phyloP scores from a whole-genome alignment of 2,329 filamentous ascomycete species.

The Davidsoniella australis region DNA sequence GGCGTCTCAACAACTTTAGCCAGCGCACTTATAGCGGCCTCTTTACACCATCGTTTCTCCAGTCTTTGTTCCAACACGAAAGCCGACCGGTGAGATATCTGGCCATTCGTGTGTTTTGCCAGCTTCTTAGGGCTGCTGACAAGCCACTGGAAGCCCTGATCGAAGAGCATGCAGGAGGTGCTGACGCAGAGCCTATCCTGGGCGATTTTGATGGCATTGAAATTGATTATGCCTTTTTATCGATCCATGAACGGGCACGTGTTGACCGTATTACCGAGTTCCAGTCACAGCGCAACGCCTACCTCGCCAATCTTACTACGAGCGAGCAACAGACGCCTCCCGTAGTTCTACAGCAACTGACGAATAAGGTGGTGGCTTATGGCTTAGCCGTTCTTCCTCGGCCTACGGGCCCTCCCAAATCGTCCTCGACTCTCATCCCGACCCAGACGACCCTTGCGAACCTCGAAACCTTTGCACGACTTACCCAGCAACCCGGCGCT shows the following conservation, averaged over 20 bases:
- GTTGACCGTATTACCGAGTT: conserved; percentile 20
- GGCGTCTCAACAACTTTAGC: conserved; percentile 67
- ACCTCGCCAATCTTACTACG: conserved; percentile 12
- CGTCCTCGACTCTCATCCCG: conserved; percentile 24
- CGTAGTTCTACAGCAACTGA: conserved; percentile 29
- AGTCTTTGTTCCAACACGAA: conserved; percentile 46
- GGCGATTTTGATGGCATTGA: conserved; percentile 58
- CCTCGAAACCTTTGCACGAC: conserved; percentile 47
- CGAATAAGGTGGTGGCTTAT: conserved; percentile 44
- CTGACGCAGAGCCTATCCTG: conserved; percentile 41
- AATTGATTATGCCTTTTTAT: conserved; percentile 64
- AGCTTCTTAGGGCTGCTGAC: conserved; percentile 67
- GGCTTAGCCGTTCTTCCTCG: conserved; percentile 51
- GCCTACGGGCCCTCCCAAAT: conserved; percentile 27
- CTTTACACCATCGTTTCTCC: conserved; percentile 49
- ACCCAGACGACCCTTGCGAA: conserved; percentile 62
- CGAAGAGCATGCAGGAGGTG: conserved; percentile 41
- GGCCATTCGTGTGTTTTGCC: conserved; percentile 63
- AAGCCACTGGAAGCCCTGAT: conserved; percentile 58
- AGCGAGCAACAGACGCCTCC: conserved; percentile 12
- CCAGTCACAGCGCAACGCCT: conserved; percentile 2
- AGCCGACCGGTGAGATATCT: conserved; percentile 55
- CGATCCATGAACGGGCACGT: conserved; percentile 38
- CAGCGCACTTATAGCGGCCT: conserved; percentile 46
- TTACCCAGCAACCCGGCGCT: conserved; percentile 51